Evolutionary conservation across 306 rosid species (phyloP), one percentile per base, ranked within the genome.

Genomic region (Vigna angularis): DNA sequence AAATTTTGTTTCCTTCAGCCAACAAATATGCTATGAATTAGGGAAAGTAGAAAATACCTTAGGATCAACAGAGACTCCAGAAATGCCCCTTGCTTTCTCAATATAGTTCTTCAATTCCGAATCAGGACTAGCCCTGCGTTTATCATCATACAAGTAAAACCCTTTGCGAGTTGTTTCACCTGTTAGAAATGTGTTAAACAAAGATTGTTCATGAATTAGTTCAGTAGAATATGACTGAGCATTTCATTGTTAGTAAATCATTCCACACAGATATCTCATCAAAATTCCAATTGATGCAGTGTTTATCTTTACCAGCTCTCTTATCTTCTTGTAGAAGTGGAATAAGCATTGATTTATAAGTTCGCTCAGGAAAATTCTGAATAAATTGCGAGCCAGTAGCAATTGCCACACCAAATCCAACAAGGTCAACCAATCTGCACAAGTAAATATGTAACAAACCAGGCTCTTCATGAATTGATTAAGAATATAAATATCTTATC

Each of bases 261-360:
- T 75, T 79, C 34, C 32, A 66, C 51, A 51, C 53, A 53, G 14
- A 55, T 28, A 72, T 47, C 28, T 79, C 75, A 9, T 55, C 18
- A 66, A 16, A 81, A 26, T 40, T 70, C 72, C 52, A 79, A 63
- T 52, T 34, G 30, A 70, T 63, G 72, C 67, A 65, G 52, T 13
- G 11, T 79, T 34, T 66, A 79, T 48, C 75, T 45, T 80, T 78
- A 93, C 99, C 99, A 48, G 95, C 90, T 67, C 97, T 87, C 79
- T 94, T 93, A 78, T 95, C 93, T 79, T 88, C 99, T 82, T 88
- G 99, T 93, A 95, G 36, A 74, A 95, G 86, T 11, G 96, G 96
- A 73, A 95, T 86, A 73, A 95, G 87, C 97, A 90, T 73, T 64
- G 99, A 95, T 77, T 79, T 95, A 79, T 88, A 91, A 4, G 91